phyloP scores from a whole-genome alignment of 78 protist genomes.

The Emiliania huxleyi region DNA sequence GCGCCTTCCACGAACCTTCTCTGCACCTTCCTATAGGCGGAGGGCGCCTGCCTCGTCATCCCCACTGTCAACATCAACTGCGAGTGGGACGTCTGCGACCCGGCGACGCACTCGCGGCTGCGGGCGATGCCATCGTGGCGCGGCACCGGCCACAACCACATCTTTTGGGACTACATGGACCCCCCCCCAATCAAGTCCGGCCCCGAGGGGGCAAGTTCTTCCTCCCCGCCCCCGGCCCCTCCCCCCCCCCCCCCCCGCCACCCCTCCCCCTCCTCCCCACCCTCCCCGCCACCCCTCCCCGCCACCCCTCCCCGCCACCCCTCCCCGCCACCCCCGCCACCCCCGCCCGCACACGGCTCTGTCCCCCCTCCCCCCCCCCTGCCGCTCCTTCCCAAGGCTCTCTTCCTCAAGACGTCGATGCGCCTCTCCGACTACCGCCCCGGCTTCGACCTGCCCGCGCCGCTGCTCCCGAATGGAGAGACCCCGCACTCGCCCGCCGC shows the following conservation, averaged over 20 bases:
- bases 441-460: background rate
- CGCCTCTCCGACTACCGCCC: background rate
- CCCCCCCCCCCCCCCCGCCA: background rate
- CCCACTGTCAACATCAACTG: slow-evolving; percentile 1
- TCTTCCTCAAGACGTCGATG: slow-evolving; percentile 4
- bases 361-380: background rate
- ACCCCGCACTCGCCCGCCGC: background rate
- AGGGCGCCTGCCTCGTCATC: background rate
- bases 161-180: slow-evolving; percentile 9
- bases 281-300: background rate
- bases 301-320: background rate
- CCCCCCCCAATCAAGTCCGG: background rate
- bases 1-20: too few relatives aligned
- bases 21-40: too few relatives aligned
- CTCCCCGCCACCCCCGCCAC: too few relatives aligned
- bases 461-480: background rate
- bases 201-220: background rate
- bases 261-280: too few relatives aligned
- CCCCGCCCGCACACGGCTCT: background rate
- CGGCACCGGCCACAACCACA: background rate
- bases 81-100: slow-evolving; percentile 5
- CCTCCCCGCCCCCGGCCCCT: background rate
- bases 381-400: background rate
- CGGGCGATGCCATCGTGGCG: background rate
- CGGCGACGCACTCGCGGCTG: background rate